Percentiles rank a stretch among this genome's conserved stretches.
phyloP scores from a whole-genome alignment of 2,329 filamentous ascomycete species.

The Cladosporium velox region DNA sequence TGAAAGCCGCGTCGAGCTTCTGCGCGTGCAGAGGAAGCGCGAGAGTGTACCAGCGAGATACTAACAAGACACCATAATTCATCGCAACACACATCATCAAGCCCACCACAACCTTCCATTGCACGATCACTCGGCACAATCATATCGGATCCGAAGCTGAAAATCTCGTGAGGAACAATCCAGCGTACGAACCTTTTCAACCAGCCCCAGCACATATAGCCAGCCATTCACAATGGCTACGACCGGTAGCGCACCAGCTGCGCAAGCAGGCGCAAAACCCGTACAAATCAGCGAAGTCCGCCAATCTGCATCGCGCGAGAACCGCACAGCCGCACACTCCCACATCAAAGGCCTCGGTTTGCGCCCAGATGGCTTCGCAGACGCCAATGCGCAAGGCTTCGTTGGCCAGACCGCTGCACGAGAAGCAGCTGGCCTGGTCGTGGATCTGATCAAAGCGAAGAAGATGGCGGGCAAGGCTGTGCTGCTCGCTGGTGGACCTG shows the following conservation, averaged over 20 bases:
- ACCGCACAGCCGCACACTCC: constrained; percentile 93
- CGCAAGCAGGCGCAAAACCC: constrained; percentile 33
- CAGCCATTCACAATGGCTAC: constrained; percentile 28
- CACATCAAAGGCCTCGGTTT: constrained; percentile 96
- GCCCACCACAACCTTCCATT: background rate
- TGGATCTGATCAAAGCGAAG: constrained; percentile 92
- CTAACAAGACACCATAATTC: background rate
- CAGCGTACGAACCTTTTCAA: background rate
- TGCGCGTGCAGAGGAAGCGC: constrained; percentile 12
- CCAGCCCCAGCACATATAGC: background rate
- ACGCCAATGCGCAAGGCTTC: constrained; percentile 78
- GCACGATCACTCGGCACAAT: background rate
- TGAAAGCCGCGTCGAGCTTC: constrained; percentile 14
- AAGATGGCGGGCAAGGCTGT: constrained; percentile 98
- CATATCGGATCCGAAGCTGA: background rate
- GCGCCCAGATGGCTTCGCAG: constrained; percentile 80
- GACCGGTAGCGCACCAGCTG: constrained; percentile 29
- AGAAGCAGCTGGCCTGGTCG: constrained; percentile 95
- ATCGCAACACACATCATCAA: background rate
- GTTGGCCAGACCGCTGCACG: constrained; percentile 84
- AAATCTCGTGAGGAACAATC: background rate
- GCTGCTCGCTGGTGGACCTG: constrained; percentile 87
- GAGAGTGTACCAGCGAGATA: constrained; percentile 1
- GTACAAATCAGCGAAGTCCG: constrained; percentile 41
- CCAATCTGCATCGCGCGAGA: constrained; percentile 64